phyloP scores from a whole-genome alignment of 108 stramenopile species.

The Cyclotella kingstonii region DNA sequence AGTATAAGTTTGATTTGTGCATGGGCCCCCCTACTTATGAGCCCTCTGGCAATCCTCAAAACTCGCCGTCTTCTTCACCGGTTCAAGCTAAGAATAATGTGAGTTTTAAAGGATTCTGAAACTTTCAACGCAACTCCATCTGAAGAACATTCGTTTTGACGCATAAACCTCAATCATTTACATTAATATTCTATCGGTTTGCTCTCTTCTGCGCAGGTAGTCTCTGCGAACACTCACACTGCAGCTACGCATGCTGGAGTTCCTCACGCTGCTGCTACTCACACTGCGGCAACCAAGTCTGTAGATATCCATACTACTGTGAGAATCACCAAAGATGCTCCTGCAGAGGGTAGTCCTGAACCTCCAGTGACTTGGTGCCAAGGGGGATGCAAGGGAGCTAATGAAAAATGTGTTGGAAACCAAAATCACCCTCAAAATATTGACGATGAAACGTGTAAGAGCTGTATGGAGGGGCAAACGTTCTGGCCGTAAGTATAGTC shows the following conservation, averaged over 20 bases:
- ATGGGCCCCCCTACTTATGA: conserved; percentile 17
- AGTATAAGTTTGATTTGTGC: conserved; percentile 36
- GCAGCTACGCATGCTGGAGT: too few species aligned
- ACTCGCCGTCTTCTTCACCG: conserved; percentile 7
- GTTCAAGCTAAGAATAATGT: conserved; percentile 8
- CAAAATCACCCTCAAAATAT: conserved; percentile 43
- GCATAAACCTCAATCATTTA: background rate
- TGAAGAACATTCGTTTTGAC: too few species aligned
- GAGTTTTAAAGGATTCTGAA: too few species aligned
- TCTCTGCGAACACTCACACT: background rate
- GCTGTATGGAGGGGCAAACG: conserved; percentile 32
- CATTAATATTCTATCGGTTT: background rate
- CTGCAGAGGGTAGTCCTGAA: conserved; percentile 2
- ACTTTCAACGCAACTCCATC: too few species aligned
- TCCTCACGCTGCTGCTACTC: too few species aligned
- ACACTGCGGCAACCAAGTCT: conserved; percentile 1
- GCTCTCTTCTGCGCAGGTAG: too few species aligned
- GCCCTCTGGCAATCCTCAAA: conserved; percentile 12
- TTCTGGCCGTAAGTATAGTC: too few species aligned
- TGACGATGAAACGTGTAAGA: conserved; percentile 18
- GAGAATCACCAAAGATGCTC: conserved; percentile 8
- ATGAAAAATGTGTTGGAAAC: conserved; percentile 40
- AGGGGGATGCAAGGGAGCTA: conserved; percentile 27
- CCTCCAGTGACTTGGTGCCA: conserved; percentile 34
- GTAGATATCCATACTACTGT: too few species aligned